phyloP scores from a whole-genome alignment of 2,329 filamentous ascomycete genomes.

The Penicillium vulpinum region DNA sequence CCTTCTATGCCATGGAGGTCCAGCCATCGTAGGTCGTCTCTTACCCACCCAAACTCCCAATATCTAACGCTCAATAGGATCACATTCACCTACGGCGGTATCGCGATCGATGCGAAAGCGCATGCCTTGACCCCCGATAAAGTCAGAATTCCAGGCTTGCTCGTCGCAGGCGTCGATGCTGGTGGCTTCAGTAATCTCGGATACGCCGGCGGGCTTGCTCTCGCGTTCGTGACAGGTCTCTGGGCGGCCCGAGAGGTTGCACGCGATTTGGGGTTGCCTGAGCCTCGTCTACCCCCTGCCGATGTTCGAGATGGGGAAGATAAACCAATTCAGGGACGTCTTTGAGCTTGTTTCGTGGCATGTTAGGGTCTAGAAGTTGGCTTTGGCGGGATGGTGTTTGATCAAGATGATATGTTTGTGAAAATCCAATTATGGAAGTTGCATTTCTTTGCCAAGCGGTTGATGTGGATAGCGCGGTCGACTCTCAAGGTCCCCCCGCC shows the following conservation, averaged over 20 bases:
- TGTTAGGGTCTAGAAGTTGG: background rate
- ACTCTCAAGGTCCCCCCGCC: background rate
- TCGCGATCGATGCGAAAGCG: conserved; percentile 25
- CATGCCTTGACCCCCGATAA: conserved; percentile 26
- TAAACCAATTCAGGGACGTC: conserved; percentile 5
- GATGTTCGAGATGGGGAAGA: conserved; percentile 14
- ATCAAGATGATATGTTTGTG: background rate
- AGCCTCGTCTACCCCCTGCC: conserved; percentile 22
- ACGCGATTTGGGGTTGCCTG: conserved; percentile 17
- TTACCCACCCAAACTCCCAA: accelerated
- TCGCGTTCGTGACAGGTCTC: conserved; percentile 30
- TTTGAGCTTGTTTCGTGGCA: background rate
- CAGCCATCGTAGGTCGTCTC: conserved; percentile 28
- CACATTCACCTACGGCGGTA: conserved; percentile 32
- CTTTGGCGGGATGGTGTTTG: background rate
- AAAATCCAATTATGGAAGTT: background rate
- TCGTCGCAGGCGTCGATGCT: conserved; percentile 30
- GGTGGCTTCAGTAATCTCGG: conserved; percentile 29
- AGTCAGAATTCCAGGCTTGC: conserved; percentile 18
- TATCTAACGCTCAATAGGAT: conserved; percentile 16
- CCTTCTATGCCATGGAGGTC: conserved; percentile 31
- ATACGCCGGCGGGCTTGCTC: conserved; percentile 30
- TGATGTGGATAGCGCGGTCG: background rate
- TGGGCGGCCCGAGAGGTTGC: conserved; percentile 26
- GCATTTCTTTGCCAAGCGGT: background rate